Conservation (phyloP, 805 yeast genomes). For the Kuraishia ogatae region DNA sequence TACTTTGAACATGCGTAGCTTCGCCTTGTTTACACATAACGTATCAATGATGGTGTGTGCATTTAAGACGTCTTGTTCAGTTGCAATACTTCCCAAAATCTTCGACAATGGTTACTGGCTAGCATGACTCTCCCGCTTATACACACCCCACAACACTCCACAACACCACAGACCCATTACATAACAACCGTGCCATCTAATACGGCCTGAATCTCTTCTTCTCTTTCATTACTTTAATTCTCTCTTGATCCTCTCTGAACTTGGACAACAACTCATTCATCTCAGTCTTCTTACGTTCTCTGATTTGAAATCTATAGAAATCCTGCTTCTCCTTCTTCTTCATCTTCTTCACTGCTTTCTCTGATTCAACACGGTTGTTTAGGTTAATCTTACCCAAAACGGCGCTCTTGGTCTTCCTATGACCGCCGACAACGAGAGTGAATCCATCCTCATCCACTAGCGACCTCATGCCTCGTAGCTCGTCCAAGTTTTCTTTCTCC, state of each 20-base stretch:
- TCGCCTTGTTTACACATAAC: no score
- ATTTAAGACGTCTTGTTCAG: no score
- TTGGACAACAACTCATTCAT: constrained; percentile 79
- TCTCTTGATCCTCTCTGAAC: constrained; percentile 87
- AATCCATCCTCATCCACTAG: constrained; percentile 91
- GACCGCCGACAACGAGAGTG: constrained; percentile 81
- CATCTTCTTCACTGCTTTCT: constrained; percentile 35
- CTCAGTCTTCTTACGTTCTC: constrained; percentile 88
- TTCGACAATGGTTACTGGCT: no score
- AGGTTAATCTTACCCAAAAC: constrained; percentile 41
- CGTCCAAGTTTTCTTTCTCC: constrained; percentile 55
- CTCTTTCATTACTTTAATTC: constrained; percentile 69
- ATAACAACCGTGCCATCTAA: constrained; percentile 14
- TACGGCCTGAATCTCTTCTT: constrained; percentile 83
- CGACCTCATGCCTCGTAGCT: constrained; percentile 43
- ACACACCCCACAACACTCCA: not conserved
- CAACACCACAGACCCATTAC: no score
- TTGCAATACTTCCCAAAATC: no score
- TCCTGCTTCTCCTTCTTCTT: constrained; percentile 77
- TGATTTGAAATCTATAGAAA: constrained; percentile 91
- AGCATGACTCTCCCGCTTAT: no score
- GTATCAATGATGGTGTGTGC: no score
- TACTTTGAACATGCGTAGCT: no score
- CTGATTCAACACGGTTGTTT: constrained; percentile 15
- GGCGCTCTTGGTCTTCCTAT: constrained; percentile 73